Base-by-base conservation (phyloP, 2,329 filamentous ascomycete genomes). In the Pseudocercospora pini-densiflorae region DNA sequence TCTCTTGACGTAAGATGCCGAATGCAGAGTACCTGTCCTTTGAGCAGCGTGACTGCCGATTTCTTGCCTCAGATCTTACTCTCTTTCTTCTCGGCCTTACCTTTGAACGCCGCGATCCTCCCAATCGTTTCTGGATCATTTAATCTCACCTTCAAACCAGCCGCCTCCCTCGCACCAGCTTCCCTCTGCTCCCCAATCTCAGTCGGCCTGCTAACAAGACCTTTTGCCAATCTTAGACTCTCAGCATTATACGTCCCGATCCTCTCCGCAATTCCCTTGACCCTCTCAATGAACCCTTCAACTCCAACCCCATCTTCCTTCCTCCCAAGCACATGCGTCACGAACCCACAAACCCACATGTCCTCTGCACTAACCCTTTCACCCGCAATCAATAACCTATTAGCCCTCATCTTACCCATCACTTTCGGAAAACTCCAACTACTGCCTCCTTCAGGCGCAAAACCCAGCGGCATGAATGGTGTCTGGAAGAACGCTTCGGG, bases 61-160 rank as follows among this genome's bases (percentile, higher is more conserved):
- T n/a, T 43, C 16, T 5, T n/a, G 12, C 14, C 24, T 64, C 54
- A 60, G 14, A 60, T 57, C 19, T 58, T 43, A 21, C 51, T 57
- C 29, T 55, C 51, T 16, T 49, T 63, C 10, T 58, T 43, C 51
- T 40, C 47, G 7, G 24, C n/a, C 33, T 45, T 49, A 16, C 27
- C 36, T 21, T 49, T 31, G 27, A 64, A 64, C 27, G 27, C 49
- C 14, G 36, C 54, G n/a, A 64, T 64, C 40, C 23, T 60, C 10
- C 40, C 43, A 19, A 64, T 59, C 36, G 54, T 64, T 43, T 64
- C 55, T 1, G 62, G 54, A 53, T 64, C 54, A 43, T 64, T 64
- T 27, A 59, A 51, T 27, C 62, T 64, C 40, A 64, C 62, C 55
- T 40, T 59, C 54, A 64, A 40, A 14, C 23, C 60, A 29, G n/a